A percentile compares a stretch with the other conserved stretches of the same genome.
Evolutionary conservation across 164 flowering plant genomes (phyloP).

Genomic region (Magnolia officinalis): DNA sequence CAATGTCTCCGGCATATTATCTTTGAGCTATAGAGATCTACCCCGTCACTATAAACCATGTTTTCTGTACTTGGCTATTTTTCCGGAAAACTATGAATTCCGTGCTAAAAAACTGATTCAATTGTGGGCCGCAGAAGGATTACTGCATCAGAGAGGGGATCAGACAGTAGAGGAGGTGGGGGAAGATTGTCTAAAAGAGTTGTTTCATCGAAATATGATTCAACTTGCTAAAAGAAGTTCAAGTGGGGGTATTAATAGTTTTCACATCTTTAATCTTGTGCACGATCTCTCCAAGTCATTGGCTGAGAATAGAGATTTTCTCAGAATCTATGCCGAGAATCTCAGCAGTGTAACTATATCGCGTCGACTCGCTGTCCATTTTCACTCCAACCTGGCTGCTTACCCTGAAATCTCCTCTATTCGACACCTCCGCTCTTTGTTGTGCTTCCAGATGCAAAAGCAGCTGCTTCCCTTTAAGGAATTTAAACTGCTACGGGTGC

Average conservation of each 20-base stretch:
- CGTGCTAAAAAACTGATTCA: background rate
- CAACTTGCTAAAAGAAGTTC: background rate
- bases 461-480: background rate
- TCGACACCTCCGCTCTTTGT: background rate
- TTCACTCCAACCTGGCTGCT: too few relatives aligned
- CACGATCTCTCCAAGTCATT: background rate
- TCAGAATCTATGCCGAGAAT: background rate
- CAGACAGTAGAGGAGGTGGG: conserved; percentile 14
- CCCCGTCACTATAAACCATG: conserved; percentile 13
- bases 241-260: background rate
- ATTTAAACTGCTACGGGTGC: background rate
- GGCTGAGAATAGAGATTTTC: conserved; percentile 5
- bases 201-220: conserved; percentile 7
- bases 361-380: background rate
- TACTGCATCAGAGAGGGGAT: background rate
- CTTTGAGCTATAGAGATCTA: conserved; percentile 13
- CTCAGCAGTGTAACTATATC: background rate
- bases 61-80: conserved; percentile 7
- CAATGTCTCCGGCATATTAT: background rate
- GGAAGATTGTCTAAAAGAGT: conserved; percentile 8
- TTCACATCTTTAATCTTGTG: conserved; percentile 2
- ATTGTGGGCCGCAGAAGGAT: conserved; percentile 7
- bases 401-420: background rate
- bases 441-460: background rate
- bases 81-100: conserved; percentile 2